Evolutionary conservation across 225 moss, liverwort and hornwort species (phyloP).

Genomic region (Sphagnum contortum): DNA sequence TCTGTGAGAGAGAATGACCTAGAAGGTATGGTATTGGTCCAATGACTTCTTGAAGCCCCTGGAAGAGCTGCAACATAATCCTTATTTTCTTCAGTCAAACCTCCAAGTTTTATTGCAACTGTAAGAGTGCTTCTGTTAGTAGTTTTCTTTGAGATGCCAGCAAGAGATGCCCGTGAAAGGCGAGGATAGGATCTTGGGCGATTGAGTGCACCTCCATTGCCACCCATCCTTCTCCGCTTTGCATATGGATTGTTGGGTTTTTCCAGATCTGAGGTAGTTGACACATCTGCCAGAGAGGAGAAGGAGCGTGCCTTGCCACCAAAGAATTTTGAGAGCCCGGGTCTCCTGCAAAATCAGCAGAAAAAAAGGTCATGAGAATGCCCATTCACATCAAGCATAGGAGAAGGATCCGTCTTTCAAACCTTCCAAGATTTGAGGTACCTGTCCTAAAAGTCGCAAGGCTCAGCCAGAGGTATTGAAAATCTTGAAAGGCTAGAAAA

Average conservation of each 20-base stretch:
- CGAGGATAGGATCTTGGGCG: conserved; percentile 67
- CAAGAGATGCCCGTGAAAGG: conserved; percentile 16
- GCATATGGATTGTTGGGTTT: conserved; percentile 78
- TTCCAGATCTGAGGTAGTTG: conserved; percentile 50
- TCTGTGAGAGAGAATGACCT: conserved; percentile 55
- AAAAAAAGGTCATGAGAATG: too few relatives aligned
- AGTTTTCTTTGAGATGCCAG: conserved; percentile 61
- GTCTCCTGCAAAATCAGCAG: conserved; percentile 37
- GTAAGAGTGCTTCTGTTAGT: conserved; percentile 40
- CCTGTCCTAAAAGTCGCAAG: too few relatives aligned
- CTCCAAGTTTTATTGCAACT: conserved; percentile 48
- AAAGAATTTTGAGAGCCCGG: conserved; percentile 74
- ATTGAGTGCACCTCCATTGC: conserved; percentile 36
- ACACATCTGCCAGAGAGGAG: conserved; percentile 57
- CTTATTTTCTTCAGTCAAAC: conserved; percentile 23
- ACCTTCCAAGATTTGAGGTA: not conserved
- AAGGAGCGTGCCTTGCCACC: conserved; percentile 82
- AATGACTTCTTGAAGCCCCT: not conserved
- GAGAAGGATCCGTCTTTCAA: too few relatives aligned
- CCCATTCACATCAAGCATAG: too few relatives aligned
- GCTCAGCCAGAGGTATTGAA: too few relatives aligned
- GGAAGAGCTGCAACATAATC: conserved; percentile 8
- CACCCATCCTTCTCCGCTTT: conserved; percentile 55
- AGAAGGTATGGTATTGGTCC: conserved; percentile 16
- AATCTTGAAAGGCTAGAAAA: too few relatives aligned